phyloP scores from a whole-genome alignment of 2,329 filamentous ascomycete genomes.

The Neocatenulostroma microsporum region DNA sequence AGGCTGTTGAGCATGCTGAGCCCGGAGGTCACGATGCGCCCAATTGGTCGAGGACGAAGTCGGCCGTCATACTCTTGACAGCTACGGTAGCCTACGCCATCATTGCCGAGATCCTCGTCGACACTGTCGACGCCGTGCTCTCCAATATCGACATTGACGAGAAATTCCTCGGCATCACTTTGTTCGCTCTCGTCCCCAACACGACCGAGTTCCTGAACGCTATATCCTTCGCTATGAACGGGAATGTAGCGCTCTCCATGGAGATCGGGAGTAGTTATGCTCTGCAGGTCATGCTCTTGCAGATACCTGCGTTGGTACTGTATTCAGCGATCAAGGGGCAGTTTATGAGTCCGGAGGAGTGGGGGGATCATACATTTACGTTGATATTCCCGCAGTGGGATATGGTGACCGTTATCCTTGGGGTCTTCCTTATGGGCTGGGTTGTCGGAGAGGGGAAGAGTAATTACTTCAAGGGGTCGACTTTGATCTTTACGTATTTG shows the following conservation, averaged over 20 bases:
- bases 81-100: constrained; percentile 92
- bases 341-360: constrained; percentile 47
- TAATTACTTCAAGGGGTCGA: constrained; percentile 99
- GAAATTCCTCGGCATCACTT: constrained; percentile 92
- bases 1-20: constrained; percentile 33
- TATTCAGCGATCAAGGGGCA: constrained; percentile 71
- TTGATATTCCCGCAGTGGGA: constrained; percentile 98
- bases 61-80: constrained; percentile 75
- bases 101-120: constrained; percentile 92
- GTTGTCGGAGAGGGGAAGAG: constrained; percentile 98
- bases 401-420: constrained; percentile 93
- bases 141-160: constrained; percentile 87
- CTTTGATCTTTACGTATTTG: constrained; percentile 83
- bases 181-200: constrained; percentile 95
- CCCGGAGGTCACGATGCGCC: constrained; percentile 96
- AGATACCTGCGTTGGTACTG: constrained; percentile 85
- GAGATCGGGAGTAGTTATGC: constrained; percentile 98
- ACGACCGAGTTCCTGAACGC: constrained; percentile 98
- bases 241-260: constrained; percentile 97
- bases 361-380: constrained; percentile 60
- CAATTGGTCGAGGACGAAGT: constrained; percentile 93
- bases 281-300: constrained; percentile 87
- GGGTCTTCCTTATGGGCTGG: constrained; percentile 92
- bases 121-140: constrained; percentile 94
- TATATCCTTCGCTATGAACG: constrained; percentile 99